Evolutionary conservation across 805 yeast species (phyloP), one percentile per base, ranked within the genome.

Genomic region (Komagataella ulmi): DNA sequence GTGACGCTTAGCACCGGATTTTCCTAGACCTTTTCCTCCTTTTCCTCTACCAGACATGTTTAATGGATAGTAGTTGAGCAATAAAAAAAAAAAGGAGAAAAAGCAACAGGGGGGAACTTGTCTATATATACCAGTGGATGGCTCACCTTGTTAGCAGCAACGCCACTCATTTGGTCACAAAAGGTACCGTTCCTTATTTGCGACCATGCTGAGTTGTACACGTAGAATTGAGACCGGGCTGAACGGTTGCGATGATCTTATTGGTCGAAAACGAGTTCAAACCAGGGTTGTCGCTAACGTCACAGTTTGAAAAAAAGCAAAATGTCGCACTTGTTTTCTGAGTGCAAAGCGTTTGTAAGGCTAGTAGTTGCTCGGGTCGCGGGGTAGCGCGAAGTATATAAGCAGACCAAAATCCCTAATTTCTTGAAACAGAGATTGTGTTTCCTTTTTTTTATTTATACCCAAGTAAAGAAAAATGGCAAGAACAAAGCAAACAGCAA

Each of bases 1-100:
- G 89, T 91, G 99, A 77, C 99, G 89, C 85, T 91, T 91, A 67
- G 99, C 99, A 80, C 99, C 99, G 78, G 97, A 98, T 80, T 93
- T 93, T 70, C 99, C 99, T 67, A 93, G 82, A 78, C 99, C 99
- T 87, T 93, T 93, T 71, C 98, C 99, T 71, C 98, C 98, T 88
- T 93, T 91, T 70, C 99, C 99, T 83, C 97, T 90, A 74, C 98
- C 97, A 72, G 97, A 88, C 97, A 89, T 89, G 69, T 59, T 78
- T 61, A 48, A 50, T 12, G 2, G 40, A 30, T 56, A 59, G 56
- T 58, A 61, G 59, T 53, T 60, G 56, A 58, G 56, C 54, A 56
- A 55, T 52, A 54, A 52, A 51, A 51, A 45, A 48, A 52, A 50
- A 52, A 54, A 50, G 8, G 49, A 54, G 53, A 51, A 44, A 14